Base-by-base conservation (phyloP, 345 rosid species). In the Pistacia vera region DNA sequence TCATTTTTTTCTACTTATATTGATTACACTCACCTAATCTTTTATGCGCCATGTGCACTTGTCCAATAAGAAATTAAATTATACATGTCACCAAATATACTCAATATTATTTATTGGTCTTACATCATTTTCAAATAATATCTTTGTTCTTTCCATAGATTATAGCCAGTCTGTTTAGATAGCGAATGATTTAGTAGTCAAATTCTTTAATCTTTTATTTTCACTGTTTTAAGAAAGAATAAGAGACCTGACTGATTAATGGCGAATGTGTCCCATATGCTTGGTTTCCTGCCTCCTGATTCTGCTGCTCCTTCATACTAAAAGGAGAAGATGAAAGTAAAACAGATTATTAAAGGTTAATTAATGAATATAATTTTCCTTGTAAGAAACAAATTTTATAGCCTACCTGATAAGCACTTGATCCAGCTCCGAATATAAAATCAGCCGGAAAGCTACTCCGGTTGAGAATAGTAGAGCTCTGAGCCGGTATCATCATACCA, bases 261-360 rank as follows among this genome's bases (percentile, higher is more conserved):
- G 58, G 61, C 33, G 77, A 64, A 71, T 7, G 63, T 41, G 10
- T 78, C 81, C 81, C 81, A 78, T 18, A 78, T 58, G 62, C 77
- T 71, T 38, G 77, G 72, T 44, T 62, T 74, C 54, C 68, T 78
- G 4, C 77, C 81, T 38, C 36, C 81, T 30, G 8, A n/a, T 0
- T 52, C 2, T 0, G 81, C 68, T 22, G 77, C 75, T 71, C 81
- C 77, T 78, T 78, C 81, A 33, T 62, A 64, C 81, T 65, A 33
- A 36, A 70, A 28, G 33, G 46, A 3, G 57, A 68, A 25, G 44
- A 68, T 13, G 46, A 16, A 59, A 48, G 1, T 8, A 28, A 71
- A 36, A 6, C 46, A 41, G 46, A 41, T 7, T 41, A 8, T 41
- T 41, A 41, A 8, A 41, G 46, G 46, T 41, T 41, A 41, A 41